Evolutionary conservation across 805 yeast genomes (phyloP).

Genomic region (Cyberlindnera xylosilytica): DNA sequence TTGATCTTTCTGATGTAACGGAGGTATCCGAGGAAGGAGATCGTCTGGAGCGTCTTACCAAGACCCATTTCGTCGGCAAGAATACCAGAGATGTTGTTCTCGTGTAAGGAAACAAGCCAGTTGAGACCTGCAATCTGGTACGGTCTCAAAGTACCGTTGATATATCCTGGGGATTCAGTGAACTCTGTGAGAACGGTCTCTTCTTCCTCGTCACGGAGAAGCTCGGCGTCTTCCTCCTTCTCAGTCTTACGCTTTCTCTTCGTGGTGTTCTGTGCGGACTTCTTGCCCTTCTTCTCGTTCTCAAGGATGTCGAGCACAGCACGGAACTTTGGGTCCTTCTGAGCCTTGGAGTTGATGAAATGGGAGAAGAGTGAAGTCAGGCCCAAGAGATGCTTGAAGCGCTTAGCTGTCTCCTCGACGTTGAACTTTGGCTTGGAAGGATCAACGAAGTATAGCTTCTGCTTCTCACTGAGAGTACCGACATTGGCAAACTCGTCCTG

Average conservation of each 20-base stretch:
- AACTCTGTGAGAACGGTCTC: slow-evolving; percentile 52
- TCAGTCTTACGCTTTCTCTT: slow-evolving; percentile 70
- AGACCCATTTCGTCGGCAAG: slow-evolving; percentile 86
- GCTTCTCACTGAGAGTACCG: slow-evolving; percentile 13
- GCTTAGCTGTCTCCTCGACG: slow-evolving; percentile 56
- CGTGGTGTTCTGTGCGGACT: slow-evolving; percentile 29
- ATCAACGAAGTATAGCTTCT: slow-evolving; percentile 32
- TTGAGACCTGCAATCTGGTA: slow-evolving; percentile 80
- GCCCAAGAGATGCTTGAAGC: slow-evolving; percentile 65
- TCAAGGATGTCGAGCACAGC: slow-evolving; percentile 46
- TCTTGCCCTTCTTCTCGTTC: slow-evolving; percentile 23
- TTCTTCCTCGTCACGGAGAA: slow-evolving; percentile 52
- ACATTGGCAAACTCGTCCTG: not conserved
- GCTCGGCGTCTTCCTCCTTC: slow-evolving; percentile 74
- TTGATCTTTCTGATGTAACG: slow-evolving; percentile 54
- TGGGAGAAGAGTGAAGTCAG: slow-evolving; percentile 65
- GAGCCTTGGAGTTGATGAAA: slow-evolving; percentile 63
- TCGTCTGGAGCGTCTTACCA: slow-evolving; percentile 79
- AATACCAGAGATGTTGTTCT: slow-evolving; percentile 69
- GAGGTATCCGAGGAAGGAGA: slow-evolving; percentile 64
- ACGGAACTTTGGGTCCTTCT: slow-evolving; percentile 54
- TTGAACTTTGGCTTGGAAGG: slow-evolving; percentile 40
- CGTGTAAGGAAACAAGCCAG: slow-evolving; percentile 70
- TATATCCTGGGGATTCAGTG: slow-evolving; percentile 78
- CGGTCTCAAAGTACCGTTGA: slow-evolving; percentile 63